These are phyloP conservation scores for Hyaloscypha finlandica DNA, from an alignment of 495 filamentous ascomycete species.

Conservation along the genomic window DNA sequence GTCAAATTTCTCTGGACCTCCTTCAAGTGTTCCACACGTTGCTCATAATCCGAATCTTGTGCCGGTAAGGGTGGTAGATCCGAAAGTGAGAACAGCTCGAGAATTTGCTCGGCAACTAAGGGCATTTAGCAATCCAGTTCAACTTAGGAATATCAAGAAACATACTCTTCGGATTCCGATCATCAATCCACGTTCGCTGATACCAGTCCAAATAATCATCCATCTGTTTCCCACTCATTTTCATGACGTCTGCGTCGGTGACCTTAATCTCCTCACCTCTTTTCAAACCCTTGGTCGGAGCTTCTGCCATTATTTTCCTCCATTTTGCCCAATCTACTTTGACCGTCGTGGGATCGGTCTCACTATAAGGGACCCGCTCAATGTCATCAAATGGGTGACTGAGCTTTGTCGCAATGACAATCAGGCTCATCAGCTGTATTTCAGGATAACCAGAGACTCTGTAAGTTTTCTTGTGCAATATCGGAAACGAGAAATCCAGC, in stretches of 20 bases:
- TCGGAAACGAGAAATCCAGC: conserved; percentile 58
- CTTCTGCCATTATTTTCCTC: conserved; percentile 53
- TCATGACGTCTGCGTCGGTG: conserved; percentile 66
- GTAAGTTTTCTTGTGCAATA: conserved; percentile 29
- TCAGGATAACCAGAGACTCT: conserved; percentile 60
- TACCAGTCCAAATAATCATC: conserved; percentile 91
- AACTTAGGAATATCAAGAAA: background rate
- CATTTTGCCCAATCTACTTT: conserved; percentile 74
- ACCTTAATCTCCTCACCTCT: conserved; percentile 42
- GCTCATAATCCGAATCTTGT: conserved; percentile 14
- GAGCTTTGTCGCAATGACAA: conserved; percentile 80
- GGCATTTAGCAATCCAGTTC: conserved; percentile 6
- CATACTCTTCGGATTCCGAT: conserved; percentile 46
- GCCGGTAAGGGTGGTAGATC: conserved; percentile 19
- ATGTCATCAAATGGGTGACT: conserved; percentile 72
- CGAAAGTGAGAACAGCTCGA: conserved; percentile 48
- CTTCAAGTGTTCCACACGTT: conserved; percentile 24
- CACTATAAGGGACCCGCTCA: conserved; percentile 53
- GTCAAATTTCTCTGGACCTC: conserved; percentile 25
- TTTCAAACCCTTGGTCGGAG: conserved; percentile 40
- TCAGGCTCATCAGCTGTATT: conserved; percentile 63
- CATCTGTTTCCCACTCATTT: conserved; percentile 66
- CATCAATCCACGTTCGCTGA: conserved; percentile 69
- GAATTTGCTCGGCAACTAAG: conserved; percentile 39
- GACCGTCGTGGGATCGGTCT: conserved; percentile 60